Evolutionary conservation across 2,329 filamentous ascomycete genomes (phyloP).

Genomic region (Fusarium albidum): DNA sequence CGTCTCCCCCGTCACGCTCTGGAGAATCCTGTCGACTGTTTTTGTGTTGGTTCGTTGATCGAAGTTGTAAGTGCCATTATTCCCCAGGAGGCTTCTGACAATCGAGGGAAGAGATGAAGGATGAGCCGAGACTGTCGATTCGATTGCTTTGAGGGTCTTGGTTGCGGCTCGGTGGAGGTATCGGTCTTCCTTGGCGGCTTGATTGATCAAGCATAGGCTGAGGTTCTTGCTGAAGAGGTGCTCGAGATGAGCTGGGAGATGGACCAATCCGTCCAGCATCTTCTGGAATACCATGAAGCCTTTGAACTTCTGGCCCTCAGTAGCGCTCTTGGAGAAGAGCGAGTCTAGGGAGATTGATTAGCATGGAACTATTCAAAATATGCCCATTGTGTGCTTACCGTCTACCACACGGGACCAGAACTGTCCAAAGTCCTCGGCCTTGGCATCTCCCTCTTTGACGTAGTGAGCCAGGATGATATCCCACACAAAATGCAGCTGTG

Average conservation of each 20-base stretch:
- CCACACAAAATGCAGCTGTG: conserved; percentile 90
- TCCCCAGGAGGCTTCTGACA: conserved; percentile 72
- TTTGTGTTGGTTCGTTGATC: conserved; percentile 88
- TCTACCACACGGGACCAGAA: conserved; percentile 92
- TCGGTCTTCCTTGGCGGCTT: conserved; percentile 78
- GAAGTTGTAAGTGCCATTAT: conserved; percentile 78
- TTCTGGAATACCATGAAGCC: conserved; percentile 89
- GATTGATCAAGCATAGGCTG: conserved; percentile 82
- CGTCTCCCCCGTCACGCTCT: conserved; percentile 64
- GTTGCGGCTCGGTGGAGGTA: conserved; percentile 82
- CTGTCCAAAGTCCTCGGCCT: conserved; percentile 66
- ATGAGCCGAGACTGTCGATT: conserved; percentile 68
- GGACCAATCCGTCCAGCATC: conserved; percentile 66
- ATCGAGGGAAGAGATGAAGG: conserved; percentile 67
- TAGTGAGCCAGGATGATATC: conserved; percentile 73
- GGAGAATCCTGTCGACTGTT: conserved; percentile 78
- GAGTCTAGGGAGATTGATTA: conserved; percentile 68
- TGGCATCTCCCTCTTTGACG: conserved; percentile 47
- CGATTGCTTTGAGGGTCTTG: conserved; percentile 77
- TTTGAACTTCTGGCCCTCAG: conserved; percentile 88
- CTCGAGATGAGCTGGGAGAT: conserved; percentile 55
- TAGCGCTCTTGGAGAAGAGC: conserved; percentile 82
- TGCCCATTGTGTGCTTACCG: conserved; percentile 62
- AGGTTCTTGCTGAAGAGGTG: conserved; percentile 84
- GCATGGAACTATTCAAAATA: neutral